Conservation (phyloP, 768 basidiomycete genomes). For the Rhizopogon salebrosus region DNA sequence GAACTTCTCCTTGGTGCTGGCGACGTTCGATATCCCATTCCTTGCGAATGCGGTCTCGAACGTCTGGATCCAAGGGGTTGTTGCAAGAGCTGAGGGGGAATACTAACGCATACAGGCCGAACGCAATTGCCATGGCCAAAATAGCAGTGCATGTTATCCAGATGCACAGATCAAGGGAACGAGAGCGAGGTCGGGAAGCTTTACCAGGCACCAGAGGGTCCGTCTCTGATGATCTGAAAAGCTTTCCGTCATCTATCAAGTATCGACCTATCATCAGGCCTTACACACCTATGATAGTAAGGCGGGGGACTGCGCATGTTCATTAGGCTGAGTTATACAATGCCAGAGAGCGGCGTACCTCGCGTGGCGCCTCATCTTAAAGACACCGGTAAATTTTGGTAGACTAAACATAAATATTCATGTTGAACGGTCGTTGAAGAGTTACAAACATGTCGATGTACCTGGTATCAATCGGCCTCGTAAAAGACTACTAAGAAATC, state of each 20-base stretch:
- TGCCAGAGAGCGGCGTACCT: not conserved
- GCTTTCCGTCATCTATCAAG: not conserved
- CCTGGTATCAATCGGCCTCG: too few relatives aligned
- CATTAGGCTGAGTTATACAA: not conserved
- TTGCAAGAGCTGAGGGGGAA: constrained; percentile 12
- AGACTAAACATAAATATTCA: not conserved
- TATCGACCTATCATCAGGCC: not conserved
- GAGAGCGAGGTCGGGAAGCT: too few relatives aligned
- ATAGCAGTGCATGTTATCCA: not conserved
- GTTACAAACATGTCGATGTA: not conserved
- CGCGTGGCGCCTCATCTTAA: not conserved
- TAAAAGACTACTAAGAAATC: too few relatives aligned
- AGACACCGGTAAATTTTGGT: not conserved
- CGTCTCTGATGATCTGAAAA: not conserved
- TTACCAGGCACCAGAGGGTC: not conserved
- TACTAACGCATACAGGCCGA: not conserved
- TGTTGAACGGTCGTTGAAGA: not conserved
- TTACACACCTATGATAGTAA: not conserved
- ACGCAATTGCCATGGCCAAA: too few relatives aligned
- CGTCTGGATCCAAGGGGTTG: constrained; percentile 13
- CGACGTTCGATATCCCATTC: constrained; percentile 16
- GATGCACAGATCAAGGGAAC: not conserved
- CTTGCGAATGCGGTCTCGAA: constrained; percentile 15
- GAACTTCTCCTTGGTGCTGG: constrained; percentile 12
- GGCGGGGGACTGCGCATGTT: not conserved